phyloP scores from a whole-genome alignment of 2,329 filamentous ascomycete genomes.

The Emergomyces africanus region DNA sequence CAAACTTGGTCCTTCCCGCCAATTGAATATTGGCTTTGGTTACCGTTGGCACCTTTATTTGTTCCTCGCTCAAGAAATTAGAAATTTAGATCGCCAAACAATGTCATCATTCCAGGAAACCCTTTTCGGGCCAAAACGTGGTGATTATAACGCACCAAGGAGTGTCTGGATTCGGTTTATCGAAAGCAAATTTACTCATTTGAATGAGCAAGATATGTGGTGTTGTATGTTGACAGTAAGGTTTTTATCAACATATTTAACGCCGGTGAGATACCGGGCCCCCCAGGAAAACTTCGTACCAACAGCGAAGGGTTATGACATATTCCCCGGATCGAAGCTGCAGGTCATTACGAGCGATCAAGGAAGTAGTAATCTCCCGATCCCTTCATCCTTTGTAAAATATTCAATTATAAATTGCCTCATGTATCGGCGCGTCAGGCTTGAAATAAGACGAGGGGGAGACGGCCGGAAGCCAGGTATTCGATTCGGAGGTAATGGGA shows the following conservation, averaged over 20 bases:
- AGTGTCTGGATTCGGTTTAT: not conserved
- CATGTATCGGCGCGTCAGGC: not conserved
- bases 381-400: not conserved
- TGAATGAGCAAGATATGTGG: not conserved
- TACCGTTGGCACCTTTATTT: not conserved
- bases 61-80: not conserved
- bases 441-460: not conserved
- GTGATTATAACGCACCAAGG: not conserved
- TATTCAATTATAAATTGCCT: not conserved
- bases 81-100: not conserved
- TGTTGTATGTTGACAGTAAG: not conserved
- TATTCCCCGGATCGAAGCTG: not conserved
- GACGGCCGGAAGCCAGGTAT: not conserved
- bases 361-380: not conserved
- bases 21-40: not conserved
- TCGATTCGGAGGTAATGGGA: not conserved
- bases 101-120: not conserved
- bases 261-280: not conserved
- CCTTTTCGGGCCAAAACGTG: not conserved
- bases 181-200: not conserved
- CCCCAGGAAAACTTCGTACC: not conserved
- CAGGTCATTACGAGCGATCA: not conserved
- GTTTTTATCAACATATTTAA: not conserved
- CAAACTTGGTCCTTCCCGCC: not conserved
- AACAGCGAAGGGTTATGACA: not conserved